Base-by-base conservation (phyloP, 2,329 filamentous ascomycete species). In the Ramichloridium luteum region DNA sequence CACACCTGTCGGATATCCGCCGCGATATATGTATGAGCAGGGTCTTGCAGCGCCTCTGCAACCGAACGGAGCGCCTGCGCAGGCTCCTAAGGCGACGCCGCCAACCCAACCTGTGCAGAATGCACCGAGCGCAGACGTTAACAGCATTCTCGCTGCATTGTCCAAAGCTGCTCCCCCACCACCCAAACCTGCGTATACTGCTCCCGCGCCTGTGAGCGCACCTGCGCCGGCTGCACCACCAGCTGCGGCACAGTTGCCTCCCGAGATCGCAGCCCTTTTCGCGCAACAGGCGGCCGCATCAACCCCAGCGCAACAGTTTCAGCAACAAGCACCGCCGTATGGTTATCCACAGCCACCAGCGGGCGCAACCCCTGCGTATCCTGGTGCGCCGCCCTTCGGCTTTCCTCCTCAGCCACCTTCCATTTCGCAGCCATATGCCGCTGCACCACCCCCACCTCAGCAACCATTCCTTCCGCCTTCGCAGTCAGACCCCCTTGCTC, bases 381-480 rank as follows among this genome's bases (percentile, higher is more conserved):
- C 30, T 17, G 34, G 32, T 12, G 31, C 35, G 3, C 39, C 33
- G 28, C 35, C 35, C 28, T 50, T 40, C 17, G 41, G 44, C 11
- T 44, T 46, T 31, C 44, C 47, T 13, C 49, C 49, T 11, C 51
- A 51, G 33, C 49, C 46, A 16, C 47, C 48, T n/a, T 54, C 51
- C n/a, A 43, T 54, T n/a, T 47, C 50, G 12, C 51, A 51, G 25
- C 35, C 39, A 12, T 52, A 56, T 45, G 46, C 55, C 23, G 54
- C 52, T 45, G 57, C 66, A 41, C 20, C 20, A n/a, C 70, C 72
- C 51, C 65, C 75, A 57, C 71, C 78, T 67, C 79, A 74, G 59
- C 66, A 46, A 49, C 63, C 36, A 35, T 47, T 39, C 25, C 43
- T 34, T 32, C 23, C 38, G 12, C 32, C 34, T 6, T 35, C 38